Evolutionary conservation across 2,329 filamentous ascomycete species (phyloP).

Genomic region (Fusarium veterinarium): DNA sequence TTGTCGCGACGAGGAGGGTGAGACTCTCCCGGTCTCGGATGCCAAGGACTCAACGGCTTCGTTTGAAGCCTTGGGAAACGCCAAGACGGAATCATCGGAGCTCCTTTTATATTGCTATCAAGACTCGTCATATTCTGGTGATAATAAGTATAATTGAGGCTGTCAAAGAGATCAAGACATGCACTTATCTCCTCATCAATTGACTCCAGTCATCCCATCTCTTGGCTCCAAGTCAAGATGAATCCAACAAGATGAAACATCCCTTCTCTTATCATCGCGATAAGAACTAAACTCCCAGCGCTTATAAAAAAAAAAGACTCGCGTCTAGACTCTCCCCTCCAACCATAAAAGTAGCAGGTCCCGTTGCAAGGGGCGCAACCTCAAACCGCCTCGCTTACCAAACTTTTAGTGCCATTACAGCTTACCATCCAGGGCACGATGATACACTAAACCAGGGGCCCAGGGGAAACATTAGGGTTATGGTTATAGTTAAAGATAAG

Average conservation of each 20-base stretch:
- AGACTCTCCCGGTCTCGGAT: constrained; percentile 14
- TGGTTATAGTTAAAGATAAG: not conserved
- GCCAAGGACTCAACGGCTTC: not conserved
- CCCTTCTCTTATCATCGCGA: not conserved
- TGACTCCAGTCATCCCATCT: not conserved
- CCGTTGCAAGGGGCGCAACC: not conserved
- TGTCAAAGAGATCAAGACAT: not conserved
- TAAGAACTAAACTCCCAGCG: not conserved
- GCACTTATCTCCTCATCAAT: not conserved
- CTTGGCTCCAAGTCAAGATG: too few relatives aligned
- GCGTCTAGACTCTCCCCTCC: not conserved
- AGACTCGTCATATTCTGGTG: not conserved
- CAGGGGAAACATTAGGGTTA: not conserved
- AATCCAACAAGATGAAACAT: not conserved
- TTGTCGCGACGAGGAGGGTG: not conserved
- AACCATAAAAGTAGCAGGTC: not conserved
- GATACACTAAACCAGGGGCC: not conserved
- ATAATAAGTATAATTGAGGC: fast-evolving
- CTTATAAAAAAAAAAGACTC: not conserved
- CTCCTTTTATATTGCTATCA: too few relatives aligned
- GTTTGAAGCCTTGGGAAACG: not conserved
- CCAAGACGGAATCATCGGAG: too few relatives aligned
- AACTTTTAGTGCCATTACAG: not conserved
- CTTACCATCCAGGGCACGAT: not conserved
- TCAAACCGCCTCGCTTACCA: constrained; percentile 7